Conservation (phyloP, 768 basidiomycete genomes). For the Tulasnella sp. region DNA sequence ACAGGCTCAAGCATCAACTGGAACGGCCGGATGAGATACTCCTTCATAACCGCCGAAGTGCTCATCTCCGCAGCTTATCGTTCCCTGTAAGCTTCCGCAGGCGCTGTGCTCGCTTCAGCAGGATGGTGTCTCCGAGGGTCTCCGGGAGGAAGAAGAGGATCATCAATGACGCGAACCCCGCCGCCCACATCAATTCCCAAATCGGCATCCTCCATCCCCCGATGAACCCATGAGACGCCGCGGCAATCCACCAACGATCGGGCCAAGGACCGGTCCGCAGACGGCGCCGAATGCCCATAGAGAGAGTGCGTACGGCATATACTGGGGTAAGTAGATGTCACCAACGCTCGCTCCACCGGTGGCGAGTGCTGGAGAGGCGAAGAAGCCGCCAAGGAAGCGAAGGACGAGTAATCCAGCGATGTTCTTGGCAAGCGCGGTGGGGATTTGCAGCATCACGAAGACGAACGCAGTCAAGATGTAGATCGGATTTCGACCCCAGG, state of each 20-base stretch:
- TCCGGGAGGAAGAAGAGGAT: slow-evolving; percentile 20
- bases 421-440: slow-evolving; percentile 29
- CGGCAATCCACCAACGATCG: slow-evolving; percentile 23
- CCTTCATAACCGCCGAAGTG: neutral
- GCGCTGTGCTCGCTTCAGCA: slow-evolving; percentile 17
- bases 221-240: slow-evolving; percentile 4
- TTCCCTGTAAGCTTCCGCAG: slow-evolving; percentile 25
- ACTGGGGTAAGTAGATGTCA: slow-evolving; percentile 23
- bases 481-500: slow-evolving; percentile 30
- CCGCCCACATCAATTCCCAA: slow-evolving; percentile 23
- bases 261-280: slow-evolving; percentile 22
- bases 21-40: slow-evolving; percentile 23
- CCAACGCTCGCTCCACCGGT: slow-evolving; percentile 21
- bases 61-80: slow-evolving; percentile 4
- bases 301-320: slow-evolving; percentile 21
- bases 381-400: slow-evolving; percentile 24
- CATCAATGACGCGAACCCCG: slow-evolving; percentile 14
- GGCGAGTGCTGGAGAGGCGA: slow-evolving; percentile 21
- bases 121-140: slow-evolving; percentile 20
- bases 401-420: slow-evolving; percentile 26
- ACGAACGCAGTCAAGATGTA: slow-evolving; percentile 29
- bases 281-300: slow-evolving; percentile 20
- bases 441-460: slow-evolving; percentile 24
- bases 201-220: slow-evolving; percentile 22
- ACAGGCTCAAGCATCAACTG: slow-evolving; percentile 26